These are phyloP conservation scores for Collybia sordida DNA, from an alignment of 768 basidiomycete genomes.

Conservation along the genomic window DNA sequence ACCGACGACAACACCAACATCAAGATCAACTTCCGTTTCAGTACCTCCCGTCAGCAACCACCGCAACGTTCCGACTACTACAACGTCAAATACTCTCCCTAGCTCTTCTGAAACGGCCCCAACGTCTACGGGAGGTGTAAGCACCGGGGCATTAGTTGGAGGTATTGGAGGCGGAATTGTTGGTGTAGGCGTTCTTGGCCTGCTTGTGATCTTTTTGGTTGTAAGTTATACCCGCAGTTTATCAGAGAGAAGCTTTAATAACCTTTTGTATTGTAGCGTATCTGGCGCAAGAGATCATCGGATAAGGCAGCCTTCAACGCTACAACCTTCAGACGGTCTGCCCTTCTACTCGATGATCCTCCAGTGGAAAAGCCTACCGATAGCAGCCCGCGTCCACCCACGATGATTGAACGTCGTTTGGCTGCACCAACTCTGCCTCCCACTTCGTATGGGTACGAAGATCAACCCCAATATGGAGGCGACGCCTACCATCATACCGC, in stretches of 20 bases:
- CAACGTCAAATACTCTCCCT: not conserved
- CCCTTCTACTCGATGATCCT: constrained; percentile 33
- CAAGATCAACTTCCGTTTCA: not conserved
- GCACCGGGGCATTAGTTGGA: constrained; percentile 24
- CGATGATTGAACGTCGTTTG: constrained; percentile 29
- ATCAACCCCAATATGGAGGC: constrained; percentile 10
- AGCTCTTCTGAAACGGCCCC: not conserved
- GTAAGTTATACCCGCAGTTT: constrained; percentile 12
- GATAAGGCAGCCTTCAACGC: constrained; percentile 46
- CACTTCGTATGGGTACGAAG: constrained; percentile 10
- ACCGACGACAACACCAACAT: not conserved
- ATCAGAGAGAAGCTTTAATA: not conserved
- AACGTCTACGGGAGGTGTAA: constrained; percentile 7
- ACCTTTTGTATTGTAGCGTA: constrained; percentile 23
- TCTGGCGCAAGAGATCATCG: constrained; percentile 28
- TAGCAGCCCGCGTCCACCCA: constrained; percentile 26
- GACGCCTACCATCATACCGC: constrained; percentile 16
- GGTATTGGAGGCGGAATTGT: constrained; percentile 21
- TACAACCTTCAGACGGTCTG: constrained; percentile 52
- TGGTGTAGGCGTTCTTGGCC: constrained; percentile 16
- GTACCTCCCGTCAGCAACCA: not conserved
- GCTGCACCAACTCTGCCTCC: constrained; percentile 16
- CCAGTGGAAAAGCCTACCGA: constrained; percentile 7
- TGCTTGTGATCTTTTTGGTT: constrained; percentile 23
- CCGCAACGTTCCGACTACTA: not conserved